Base-by-base conservation (phyloP, 106 monocot species). In the Triglochin maritima region DNA sequence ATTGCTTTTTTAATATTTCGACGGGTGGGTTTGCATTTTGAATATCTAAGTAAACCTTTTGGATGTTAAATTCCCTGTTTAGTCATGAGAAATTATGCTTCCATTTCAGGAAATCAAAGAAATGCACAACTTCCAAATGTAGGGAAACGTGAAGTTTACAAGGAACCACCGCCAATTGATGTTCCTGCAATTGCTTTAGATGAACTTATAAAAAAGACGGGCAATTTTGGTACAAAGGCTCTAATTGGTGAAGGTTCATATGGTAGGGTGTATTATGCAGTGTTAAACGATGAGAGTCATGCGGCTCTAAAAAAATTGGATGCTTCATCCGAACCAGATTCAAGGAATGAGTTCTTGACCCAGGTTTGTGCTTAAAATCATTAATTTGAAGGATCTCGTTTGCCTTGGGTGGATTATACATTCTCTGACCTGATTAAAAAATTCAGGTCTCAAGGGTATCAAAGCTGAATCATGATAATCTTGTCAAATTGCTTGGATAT, bases 201-300 rank as follows among this genome's bases (percentile, higher is more conserved):
- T 15, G 72, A 73, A 46, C 54, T 73, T 3, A 55, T 46, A 46
- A 64, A 64, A 47, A 73, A 73, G 45, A 73, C 72, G 15, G 64
- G 59, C 43, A 73, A 64, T 73, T 73, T 73, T 73, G 64, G 54
- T 3, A 54, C 72, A 46, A 73, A 64, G 46, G 54, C 53, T 50
- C 48, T 73, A 46, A 57, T 73, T 46, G 72, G 72, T 42, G 72
- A 73, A 65, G 72, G 72, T 46, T 73, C 72, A 54, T 73, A 73
- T 64, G 72, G 72, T 14, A 63, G 72, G 54, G 72, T 73, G 3
- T 73, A 73, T 11, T 73, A 55, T 64, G 72, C 72, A 15, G 12
- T 6, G 7, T 53, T 50, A 49, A 29, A 55, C 3, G 49, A 64
- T 64, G 72, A 47, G 45, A 73, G 50, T 14, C 44, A 53, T 44